Evolutionary conservation across 768 basidiomycete genomes (phyloP).

Genomic region (Termitomyces sp.): DNA sequence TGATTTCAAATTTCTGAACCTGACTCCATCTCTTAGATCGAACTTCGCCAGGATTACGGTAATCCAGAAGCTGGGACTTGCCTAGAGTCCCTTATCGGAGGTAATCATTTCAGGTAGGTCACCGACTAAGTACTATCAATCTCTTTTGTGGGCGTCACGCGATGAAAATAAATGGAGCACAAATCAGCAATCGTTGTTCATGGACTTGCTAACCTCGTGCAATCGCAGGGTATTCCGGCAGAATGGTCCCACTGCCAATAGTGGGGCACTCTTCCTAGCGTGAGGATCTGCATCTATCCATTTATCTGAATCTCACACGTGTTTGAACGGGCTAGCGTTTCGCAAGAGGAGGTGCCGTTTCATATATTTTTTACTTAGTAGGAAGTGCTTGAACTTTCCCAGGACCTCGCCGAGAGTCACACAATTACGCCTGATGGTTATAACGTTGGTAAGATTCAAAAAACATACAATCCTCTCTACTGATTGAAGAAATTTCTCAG

Average conservation of each 20-base stretch:
- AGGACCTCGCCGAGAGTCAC: constrained; percentile 26
- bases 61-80: constrained; percentile 66
- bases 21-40: constrained; percentile 44
- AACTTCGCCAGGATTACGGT: constrained; percentile 75
- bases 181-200: not conserved
- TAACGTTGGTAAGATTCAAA: constrained; percentile 23
- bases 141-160: not conserved
- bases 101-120: constrained; percentile 69
- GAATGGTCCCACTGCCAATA: constrained; percentile 45
- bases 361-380: not conserved
- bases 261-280: constrained; percentile 53
- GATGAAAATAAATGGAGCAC: not conserved
- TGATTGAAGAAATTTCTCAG: constrained; percentile 10
- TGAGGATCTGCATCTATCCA: constrained; percentile 14
- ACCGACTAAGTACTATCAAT: not conserved
- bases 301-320: not conserved
- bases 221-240: constrained; percentile 48
- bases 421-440: constrained; percentile 31
- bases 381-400: not conserved
- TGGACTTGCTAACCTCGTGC: not conserved
- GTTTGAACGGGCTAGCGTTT: constrained; percentile 22
- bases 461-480: not conserved
- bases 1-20: not conserved
- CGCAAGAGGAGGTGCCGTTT: constrained; percentile 29
- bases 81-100: constrained; percentile 72